Evolutionary conservation across 257 asterid genomes (phyloP), one percentile per base, ranked within the genome.

Genomic region (Orobanche coerulescens): DNA sequence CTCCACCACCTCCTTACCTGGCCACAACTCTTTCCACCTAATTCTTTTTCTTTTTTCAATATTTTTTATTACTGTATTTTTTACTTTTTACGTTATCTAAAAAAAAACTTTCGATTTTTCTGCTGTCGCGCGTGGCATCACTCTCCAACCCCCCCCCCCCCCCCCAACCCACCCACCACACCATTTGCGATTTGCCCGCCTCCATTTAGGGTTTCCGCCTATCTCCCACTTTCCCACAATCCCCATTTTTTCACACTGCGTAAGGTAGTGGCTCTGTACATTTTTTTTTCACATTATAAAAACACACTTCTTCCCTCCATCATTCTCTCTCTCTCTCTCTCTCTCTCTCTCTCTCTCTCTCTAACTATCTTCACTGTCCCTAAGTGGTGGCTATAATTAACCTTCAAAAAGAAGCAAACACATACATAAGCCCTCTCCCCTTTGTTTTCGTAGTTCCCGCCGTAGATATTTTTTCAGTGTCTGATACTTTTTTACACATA

Each of bases 341-440:
- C 61, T 15, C 63, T 6, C 15, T 52, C 53, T 5, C 55, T 55
- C 61, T 28, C 56, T 2, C 52, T 42, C 51, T 34, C 51, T 44
- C 20, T 19, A 52, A 5, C 25, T 37, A 16, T 39, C 2, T 25
- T 54, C 55, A 62, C 69, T 76, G 76, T 39, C 76, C 73, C 59
- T 19, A 20, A 43, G 70, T 34, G 69, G 65, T 61, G 62, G 67
- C 65, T 58, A 77, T 67, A 70, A 73, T 70, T 77, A 67, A 22
- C 54, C 79, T 73, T 77, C 65, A 33, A 16, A 63, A 64, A 23
- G 10, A 72, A 70, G 73, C 78, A 71, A 73, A 7, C 71, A 0
- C 53, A 43, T 2, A 56, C 77, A 64, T 42, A 44, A 58, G 61
- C 66, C 42, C 49, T 2, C 33, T 37, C 19, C 23, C 48, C 11